Conservation (phyloP, 176 grass and related monocot genomes). For the Saccharum officinarum region DNA sequence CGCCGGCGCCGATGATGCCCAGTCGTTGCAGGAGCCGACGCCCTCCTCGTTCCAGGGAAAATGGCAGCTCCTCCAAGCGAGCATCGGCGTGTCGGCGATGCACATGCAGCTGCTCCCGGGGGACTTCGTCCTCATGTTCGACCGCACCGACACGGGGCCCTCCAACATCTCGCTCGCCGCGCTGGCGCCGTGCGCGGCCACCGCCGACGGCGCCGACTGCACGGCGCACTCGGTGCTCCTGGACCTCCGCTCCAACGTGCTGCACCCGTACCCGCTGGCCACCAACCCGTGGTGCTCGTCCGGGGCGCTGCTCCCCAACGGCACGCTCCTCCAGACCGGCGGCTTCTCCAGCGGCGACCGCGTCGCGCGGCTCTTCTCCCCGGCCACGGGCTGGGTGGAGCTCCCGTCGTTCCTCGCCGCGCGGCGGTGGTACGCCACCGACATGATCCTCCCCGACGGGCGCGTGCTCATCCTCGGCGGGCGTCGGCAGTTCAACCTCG, state of each 20-base stretch:
- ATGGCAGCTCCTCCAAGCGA: constrained; percentile 74
- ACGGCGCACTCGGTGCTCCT: constrained; percentile 74
- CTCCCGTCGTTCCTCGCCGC: constrained; percentile 39
- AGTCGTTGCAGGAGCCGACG: constrained; percentile 14
- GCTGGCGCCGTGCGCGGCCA: neutral
- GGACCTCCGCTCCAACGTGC: constrained; percentile 4
- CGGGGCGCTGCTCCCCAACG: constrained; percentile 69
- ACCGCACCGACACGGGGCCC: constrained; percentile 60
- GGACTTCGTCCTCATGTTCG: constrained; percentile 74
- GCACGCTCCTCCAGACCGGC: constrained; percentile 75
- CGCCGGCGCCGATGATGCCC: neutral
- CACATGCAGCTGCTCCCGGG: constrained; percentile 88
- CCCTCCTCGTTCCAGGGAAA: constrained; percentile 5
- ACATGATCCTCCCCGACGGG: constrained; percentile 67
- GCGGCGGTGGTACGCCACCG: constrained; percentile 69
- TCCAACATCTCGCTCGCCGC: constrained; percentile 70
- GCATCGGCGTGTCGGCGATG: constrained; percentile 85
- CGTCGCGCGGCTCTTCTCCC: constrained; percentile 65
- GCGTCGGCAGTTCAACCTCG: constrained; percentile 74
- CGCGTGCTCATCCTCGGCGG: constrained; percentile 72
- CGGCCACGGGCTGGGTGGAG: constrained; percentile 62
- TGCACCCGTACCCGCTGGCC: constrained; percentile 58
- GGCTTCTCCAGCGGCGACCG: constrained; percentile 77
- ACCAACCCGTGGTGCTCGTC: constrained; percentile 94
- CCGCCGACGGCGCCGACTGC: constrained; percentile 44